These are phyloP conservation scores for Yamadazyma scolyti DNA, from an alignment of 805 yeast genomes.

Conservation along the genomic window DNA sequence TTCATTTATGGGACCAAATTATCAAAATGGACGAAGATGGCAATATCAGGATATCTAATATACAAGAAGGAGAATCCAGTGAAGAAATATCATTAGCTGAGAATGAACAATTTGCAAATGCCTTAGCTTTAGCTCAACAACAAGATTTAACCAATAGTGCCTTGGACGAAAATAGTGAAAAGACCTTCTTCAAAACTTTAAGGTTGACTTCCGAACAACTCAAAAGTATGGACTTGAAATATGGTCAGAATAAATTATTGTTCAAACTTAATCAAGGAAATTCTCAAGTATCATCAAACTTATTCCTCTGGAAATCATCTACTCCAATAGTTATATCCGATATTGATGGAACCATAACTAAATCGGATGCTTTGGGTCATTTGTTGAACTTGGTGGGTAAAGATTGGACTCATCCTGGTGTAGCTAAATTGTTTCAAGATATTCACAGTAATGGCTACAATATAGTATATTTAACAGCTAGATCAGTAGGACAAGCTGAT, in stretches of 20 bases:
- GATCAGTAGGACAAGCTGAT: conserved; percentile 95
- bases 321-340: conserved; percentile 94
- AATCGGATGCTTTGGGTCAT: conserved; percentile 96
- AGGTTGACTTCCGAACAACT: conserved; percentile 90
- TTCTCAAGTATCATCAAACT: conserved; percentile 67
- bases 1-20: conserved; percentile 33
- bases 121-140: conserved; percentile 16
- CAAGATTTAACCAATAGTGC: conserved; percentile 12
- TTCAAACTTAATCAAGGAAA: conserved; percentile 83
- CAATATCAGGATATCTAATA: conserved; percentile 51
- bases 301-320: conserved; percentile 78
- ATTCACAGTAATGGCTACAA: conserved; percentile 86
- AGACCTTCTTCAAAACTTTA: conserved; percentile 74
- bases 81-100: conserved; percentile 8
- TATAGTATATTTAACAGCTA: conserved; percentile 87
- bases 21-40: conserved; percentile 61
- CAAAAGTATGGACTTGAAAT: conserved; percentile 62
- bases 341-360: conserved; percentile 96
- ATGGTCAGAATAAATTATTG: conserved; percentile 74
- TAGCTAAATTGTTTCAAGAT: conserved; percentile 87
- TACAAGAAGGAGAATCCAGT: conserved; percentile 44
- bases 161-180: conserved; percentile 16
- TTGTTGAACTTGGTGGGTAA: conserved; percentile 88
- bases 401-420: conserved; percentile 98
- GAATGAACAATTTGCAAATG: conserved; percentile 8